A percentile compares a stretch with the other conserved stretches of the same genome.
phyloP scores from a whole-genome alignment of 768 basidiomycete species.

The Filobasidium floriforme region DNA sequence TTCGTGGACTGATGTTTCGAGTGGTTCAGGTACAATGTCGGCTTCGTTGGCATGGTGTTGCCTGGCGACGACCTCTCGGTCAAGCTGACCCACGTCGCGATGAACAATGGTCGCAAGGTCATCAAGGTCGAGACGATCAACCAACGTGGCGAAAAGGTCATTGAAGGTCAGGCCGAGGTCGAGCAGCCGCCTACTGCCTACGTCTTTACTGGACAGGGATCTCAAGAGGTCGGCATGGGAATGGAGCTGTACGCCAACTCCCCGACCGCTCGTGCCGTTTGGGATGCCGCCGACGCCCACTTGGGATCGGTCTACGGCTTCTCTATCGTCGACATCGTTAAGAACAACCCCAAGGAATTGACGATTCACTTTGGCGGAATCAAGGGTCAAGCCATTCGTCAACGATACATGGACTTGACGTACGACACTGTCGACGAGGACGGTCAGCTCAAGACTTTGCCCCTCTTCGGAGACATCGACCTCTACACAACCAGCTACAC shows the following conservation, averaged over 20 bases:
- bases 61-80: slow-evolving; percentile 80
- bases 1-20: neutral
- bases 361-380: slow-evolving; percentile 99
- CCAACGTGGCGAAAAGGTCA: slow-evolving; percentile 76
- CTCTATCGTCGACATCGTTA: slow-evolving; percentile 97
- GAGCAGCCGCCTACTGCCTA: slow-evolving; percentile 84
- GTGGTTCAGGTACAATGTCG: slow-evolving; percentile 67
- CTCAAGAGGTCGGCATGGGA: slow-evolving; percentile 97
- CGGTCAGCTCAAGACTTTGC: slow-evolving; percentile 88
- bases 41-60: slow-evolving; percentile 95
- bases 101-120: slow-evolving; percentile 88
- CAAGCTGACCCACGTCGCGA: slow-evolving; percentile 78
- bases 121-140: slow-evolving; percentile 82
- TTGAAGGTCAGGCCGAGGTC: slow-evolving; percentile 87
- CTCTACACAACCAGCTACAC: slow-evolving; percentile 91
- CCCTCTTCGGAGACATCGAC: slow-evolving; percentile 92
- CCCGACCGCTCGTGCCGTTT: slow-evolving; percentile 88
- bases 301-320: slow-evolving; percentile 92
- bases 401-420: slow-evolving; percentile 99
- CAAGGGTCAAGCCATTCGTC: slow-evolving; percentile 94
- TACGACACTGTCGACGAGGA: slow-evolving; percentile 97
- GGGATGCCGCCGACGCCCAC: slow-evolving; percentile 93
- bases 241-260: slow-evolving; percentile 95
- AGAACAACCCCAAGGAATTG: slow-evolving; percentile 95
- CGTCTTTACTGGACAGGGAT: slow-evolving; percentile 97